These are phyloP conservation scores for Trichoderma sp. DNA, from an alignment of 2,329 filamentous ascomycete genomes.

Conservation along the genomic window DNA sequence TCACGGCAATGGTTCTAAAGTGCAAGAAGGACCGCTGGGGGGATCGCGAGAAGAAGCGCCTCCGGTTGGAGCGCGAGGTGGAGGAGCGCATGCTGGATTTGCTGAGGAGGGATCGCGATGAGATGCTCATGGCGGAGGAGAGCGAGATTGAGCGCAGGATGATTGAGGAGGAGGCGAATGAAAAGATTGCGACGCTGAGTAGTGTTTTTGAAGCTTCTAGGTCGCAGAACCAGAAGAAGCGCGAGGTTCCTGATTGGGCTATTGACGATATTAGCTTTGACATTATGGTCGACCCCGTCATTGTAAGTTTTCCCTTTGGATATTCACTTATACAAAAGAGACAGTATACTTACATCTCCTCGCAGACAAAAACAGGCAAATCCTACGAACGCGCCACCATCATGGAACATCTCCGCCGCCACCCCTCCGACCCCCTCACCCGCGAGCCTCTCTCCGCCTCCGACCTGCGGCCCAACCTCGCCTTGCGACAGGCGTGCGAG, in stretches of 20 bases:
- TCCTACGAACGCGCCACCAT: conserved; percentile 87
- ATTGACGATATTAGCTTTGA: conserved; percentile 75
- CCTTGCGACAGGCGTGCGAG: conserved; percentile 75
- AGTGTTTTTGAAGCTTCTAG: conserved; percentile 54
- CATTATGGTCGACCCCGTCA: conserved; percentile 69
- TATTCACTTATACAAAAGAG: not conserved
- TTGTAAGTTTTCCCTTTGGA: conserved; percentile 41
- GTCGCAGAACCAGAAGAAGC: conserved; percentile 42
- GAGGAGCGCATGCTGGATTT: conserved; percentile 58
- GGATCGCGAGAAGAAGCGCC: conserved; percentile 61
- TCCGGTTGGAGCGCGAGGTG: conserved; percentile 55
- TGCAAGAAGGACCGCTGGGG: conserved; percentile 90
- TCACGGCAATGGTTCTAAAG: conserved; percentile 71
- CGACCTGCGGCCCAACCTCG: conserved; percentile 80
- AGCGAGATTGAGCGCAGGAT: conserved; percentile 49
- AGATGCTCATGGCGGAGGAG: conserved; percentile 38
- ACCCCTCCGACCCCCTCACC: conserved; percentile 77
- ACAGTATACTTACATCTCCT: not conserved
- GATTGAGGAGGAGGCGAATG: conserved; percentile 46
- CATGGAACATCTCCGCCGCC: conserved; percentile 77
- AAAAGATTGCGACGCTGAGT: conserved; percentile 45
- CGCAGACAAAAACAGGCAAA: conserved; percentile 75
- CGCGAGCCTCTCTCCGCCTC: conserved; percentile 65
- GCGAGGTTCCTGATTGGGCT: conserved; percentile 71
- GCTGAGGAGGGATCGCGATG: conserved; percentile 48